Evolutionary conservation across 257 asterid genomes (phyloP).

Genomic region (Prunella vulgaris): DNA sequence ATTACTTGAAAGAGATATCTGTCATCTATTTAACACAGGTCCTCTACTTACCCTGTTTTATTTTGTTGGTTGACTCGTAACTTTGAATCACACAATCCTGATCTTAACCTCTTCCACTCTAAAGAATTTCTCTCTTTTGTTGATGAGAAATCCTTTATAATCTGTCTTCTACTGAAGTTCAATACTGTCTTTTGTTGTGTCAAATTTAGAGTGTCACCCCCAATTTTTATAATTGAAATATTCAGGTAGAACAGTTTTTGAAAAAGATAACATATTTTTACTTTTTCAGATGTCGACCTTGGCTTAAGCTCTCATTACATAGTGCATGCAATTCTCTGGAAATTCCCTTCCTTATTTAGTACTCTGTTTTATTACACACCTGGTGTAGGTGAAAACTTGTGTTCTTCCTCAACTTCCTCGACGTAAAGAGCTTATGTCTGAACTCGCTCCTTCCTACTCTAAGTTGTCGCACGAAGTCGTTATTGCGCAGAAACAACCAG

Average conservation of each 20-base stretch:
- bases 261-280: background rate
- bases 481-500: conserved; percentile 60
- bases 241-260: background rate
- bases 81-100: background rate
- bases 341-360: background rate
- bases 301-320: background rate
- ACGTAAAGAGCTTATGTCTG: conserved; percentile 53
- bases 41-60: background rate
- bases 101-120: background rate
- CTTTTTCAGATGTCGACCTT: background rate
- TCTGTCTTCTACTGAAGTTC: background rate
- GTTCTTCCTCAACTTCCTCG: conserved; percentile 71
- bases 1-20: background rate
- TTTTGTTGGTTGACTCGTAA: background rate
- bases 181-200: too few species aligned
- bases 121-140: background rate
- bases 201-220: too few species aligned
- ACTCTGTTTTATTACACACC: background rate
- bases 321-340: background rate
- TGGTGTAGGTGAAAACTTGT: conserved; percentile 59
- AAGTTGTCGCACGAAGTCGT: conserved; percentile 44
- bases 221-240: too few species aligned
- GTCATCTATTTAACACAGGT: background rate
- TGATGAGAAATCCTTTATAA: conserved; percentile 2
- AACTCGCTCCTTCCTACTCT: conserved; percentile 64